Base-by-base conservation (phyloP, 768 basidiomycete species). In the Calocera cornea region DNA sequence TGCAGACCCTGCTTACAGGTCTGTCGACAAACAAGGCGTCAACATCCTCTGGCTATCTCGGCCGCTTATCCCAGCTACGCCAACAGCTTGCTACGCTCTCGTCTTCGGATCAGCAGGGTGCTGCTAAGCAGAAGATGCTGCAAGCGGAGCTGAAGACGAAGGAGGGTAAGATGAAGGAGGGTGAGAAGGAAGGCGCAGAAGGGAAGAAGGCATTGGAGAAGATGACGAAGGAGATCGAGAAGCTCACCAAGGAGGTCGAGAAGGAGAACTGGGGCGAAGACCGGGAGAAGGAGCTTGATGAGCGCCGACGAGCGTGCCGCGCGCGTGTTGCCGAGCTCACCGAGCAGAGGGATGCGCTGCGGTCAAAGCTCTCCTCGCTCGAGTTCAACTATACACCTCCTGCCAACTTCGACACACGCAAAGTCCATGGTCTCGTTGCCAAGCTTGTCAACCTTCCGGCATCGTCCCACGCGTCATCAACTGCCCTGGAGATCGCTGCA, bases 51-150 rank as follows among this genome's bases (percentile, higher is more conserved):
- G 75, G 72, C 27, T 87, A 89, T 10, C 92, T 94, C 1, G 97
- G 97, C 0, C 98, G 97, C 76, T 88, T 98, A 86, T 97, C 94
- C 22, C 95, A 97, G 75, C 84, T 99, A 44, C 90, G 94, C 0
- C 87, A 91, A 1, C 84, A 86, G 1, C 77, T 88, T 0, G 86
- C 92, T 0, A 88, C 90, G 65, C 88, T 87, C 0, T 80, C 83
- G 8, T 87, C 94, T 0, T 93, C 94, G 72, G 90, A 91, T 71
- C 88, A 95, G 72, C 91, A 95, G 73, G 83, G 81, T 65, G 86
- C 86, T 50, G 80, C 87, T 49, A 87, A 88, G 75, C 83, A 97
- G 41, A 83, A 78, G 1, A 87, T 93, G 82, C 81, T 82, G 33
- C 83, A 91, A 77, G 87, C 86, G 71, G 95, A 97, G 74, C 75